These are phyloP conservation scores for Geoglossum glabrum DNA, from an alignment of 495 filamentous ascomycete species.

Conservation along the genomic window DNA sequence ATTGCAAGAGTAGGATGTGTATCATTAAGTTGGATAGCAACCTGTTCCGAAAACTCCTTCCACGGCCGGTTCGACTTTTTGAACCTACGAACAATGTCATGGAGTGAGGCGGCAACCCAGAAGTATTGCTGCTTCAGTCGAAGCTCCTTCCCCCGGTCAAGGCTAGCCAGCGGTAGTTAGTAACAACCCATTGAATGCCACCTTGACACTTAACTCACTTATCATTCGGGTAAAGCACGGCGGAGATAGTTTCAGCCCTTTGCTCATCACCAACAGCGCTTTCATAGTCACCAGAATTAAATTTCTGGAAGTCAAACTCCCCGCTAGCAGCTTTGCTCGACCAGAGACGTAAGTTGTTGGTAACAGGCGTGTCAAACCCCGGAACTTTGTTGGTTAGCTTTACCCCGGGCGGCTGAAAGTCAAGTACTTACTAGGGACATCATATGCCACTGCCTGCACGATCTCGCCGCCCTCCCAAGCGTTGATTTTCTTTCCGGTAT, in stretches of 20 bases:
- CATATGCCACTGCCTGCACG: conserved; percentile 83
- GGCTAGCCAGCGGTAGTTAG: conserved; percentile 11
- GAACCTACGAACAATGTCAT: conserved; percentile 90
- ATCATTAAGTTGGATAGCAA: conserved; percentile 95
- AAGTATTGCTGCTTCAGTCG: conserved; percentile 98
- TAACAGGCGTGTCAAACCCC: conserved; percentile 71
- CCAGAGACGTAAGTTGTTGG: conserved; percentile 93
- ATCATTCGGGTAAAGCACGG: conserved; percentile 93
- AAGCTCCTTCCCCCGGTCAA: conserved; percentile 91
- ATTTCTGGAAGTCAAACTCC: conserved; percentile 98
- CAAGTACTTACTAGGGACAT: conserved; percentile 44
- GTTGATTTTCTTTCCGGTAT: conserved; percentile 47
- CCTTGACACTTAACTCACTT: conserved; percentile 26
- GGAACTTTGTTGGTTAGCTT: conserved; percentile 30
- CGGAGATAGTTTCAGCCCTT: conserved; percentile 89
- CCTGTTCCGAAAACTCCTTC: conserved; percentile 80
- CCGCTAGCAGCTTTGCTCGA: conserved; percentile 91
- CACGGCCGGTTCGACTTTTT: conserved; percentile 88
- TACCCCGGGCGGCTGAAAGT: neutral
- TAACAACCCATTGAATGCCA: neutral
- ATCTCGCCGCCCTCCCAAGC: conserved; percentile 86
- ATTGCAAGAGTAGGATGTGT: conserved; percentile 94
- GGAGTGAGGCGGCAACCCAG: conserved; percentile 93
- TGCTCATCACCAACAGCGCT: conserved; percentile 93
- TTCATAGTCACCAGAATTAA: conserved; percentile 96